Evolutionary conservation across 352 stramenopile species (phyloP).

Genomic region (Phytopythium cucurbitacearum): DNA sequence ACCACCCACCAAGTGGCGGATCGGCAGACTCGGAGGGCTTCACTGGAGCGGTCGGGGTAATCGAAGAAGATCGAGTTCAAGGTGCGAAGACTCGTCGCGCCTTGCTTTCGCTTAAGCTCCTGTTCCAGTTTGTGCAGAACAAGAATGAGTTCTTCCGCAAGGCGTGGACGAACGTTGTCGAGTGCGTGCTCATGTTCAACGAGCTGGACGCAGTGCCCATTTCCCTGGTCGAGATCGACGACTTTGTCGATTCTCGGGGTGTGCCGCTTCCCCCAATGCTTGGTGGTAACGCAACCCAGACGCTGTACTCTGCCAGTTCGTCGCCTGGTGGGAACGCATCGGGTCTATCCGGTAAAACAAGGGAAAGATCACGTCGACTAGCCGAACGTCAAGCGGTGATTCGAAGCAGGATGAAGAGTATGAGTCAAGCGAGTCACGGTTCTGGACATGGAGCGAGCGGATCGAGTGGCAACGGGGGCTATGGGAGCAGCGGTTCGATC

Average conservation of each 20-base stretch:
- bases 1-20: background rate
- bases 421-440: constrained; percentile 51
- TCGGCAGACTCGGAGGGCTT: constrained; percentile 4
- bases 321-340: constrained; percentile 12
- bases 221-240: constrained; percentile 86
- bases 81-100: constrained; percentile 74
- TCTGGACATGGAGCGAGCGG: constrained; percentile 37
- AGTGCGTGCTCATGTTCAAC: constrained; percentile 88
- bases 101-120: constrained; percentile 66
- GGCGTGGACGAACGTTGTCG: constrained; percentile 75
- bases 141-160: constrained; percentile 74
- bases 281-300: constrained; percentile 17
- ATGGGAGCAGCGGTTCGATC: constrained; percentile 44
- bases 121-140: constrained; percentile 86
- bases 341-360: constrained; percentile 62
- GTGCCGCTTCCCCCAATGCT: constrained; percentile 79
- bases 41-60: constrained; percentile 2
- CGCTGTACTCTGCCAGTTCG: constrained; percentile 25
- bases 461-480: constrained; percentile 12
- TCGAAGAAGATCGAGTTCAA: constrained; percentile 62
- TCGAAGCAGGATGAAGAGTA: constrained; percentile 76
- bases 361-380: constrained; percentile 71
- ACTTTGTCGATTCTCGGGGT: constrained; percentile 82
- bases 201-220: constrained; percentile 80
- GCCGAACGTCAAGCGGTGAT: constrained; percentile 80